phyloP scores from a whole-genome alignment of 2,329 filamentous ascomycete genomes.

The Colletotrichum tropicicola region DNA sequence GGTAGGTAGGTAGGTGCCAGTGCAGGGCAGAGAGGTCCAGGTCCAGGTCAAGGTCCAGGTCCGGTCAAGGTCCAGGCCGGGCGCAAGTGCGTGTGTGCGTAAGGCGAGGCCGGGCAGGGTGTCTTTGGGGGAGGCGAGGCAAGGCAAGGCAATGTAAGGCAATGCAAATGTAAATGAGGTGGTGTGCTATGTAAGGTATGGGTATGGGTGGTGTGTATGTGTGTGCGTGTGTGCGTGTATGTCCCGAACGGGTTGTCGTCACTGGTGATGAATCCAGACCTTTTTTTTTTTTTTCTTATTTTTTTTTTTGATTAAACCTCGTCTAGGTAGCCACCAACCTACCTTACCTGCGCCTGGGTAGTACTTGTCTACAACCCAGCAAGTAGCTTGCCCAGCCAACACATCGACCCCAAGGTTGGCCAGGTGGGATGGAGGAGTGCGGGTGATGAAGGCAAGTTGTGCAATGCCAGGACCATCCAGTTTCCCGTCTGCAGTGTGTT shows the following conservation, averaged over 20 bases:
- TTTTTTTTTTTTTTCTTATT: background rate
- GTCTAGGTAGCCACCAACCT: background rate
- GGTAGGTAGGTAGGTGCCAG: background rate
- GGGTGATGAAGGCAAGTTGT: too few relatives aligned
- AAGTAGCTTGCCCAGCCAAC: too few relatives aligned
- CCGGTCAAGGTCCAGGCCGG: conserved; percentile 21
- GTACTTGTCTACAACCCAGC: too few relatives aligned
- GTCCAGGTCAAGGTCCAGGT: background rate
- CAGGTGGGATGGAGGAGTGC: too few relatives aligned
- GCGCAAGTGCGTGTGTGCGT: conserved; percentile 16
- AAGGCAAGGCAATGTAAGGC: background rate
- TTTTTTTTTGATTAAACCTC: background rate
- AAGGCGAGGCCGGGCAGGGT: too few relatives aligned
- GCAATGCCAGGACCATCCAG: too few relatives aligned
- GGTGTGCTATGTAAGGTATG: background rate
- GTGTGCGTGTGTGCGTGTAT: too few relatives aligned
- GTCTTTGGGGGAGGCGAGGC: too few relatives aligned
- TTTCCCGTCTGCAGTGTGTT: background rate
- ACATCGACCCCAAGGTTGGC: background rate
- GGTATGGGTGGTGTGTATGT: too few relatives aligned
- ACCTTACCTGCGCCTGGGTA: too few relatives aligned
- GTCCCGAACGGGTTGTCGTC: conserved; percentile 6
- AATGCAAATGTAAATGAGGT: background rate
- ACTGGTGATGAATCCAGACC: conserved; percentile 19
- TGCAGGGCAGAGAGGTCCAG: background rate